phyloP scores from a whole-genome alignment of 1,139 yeast species.

The Suhomyces bribrorum region DNA sequence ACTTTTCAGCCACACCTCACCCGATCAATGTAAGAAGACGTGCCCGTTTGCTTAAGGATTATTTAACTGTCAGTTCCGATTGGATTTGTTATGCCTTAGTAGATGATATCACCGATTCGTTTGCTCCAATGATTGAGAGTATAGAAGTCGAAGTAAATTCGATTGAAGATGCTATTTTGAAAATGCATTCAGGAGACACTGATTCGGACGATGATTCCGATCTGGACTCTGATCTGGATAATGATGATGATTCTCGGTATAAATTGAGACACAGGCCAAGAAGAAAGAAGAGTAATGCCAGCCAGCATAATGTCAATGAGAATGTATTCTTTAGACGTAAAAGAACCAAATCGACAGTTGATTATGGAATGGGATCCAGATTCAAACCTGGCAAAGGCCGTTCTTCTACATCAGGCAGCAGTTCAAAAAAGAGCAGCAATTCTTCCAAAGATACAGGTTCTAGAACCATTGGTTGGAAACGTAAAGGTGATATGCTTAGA shows the following conservation, averaged over 20 bases:
- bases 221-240: constrained; percentile 15
- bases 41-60: constrained; percentile 83
- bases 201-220: constrained; percentile 38
- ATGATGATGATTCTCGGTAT: constrained; percentile 10
- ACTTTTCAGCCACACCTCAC: constrained; percentile 93
- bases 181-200: constrained; percentile 74
- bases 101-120: constrained; percentile 96
- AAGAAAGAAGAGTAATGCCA: constrained; percentile 4
- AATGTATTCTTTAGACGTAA: constrained; percentile 41
- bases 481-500: constrained; percentile 91
- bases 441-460: constrained; percentile 44
- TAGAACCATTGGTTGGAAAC: constrained; percentile 73
- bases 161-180: constrained; percentile 86
- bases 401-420: constrained; percentile 13
- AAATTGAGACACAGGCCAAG: constrained; percentile 1
- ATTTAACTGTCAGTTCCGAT: constrained; percentile 86
- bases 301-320: constrained; percentile 9
- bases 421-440: constrained; percentile 15
- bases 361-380: constrained; percentile 24
- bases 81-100: constrained; percentile 97
- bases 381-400: constrained; percentile 4
- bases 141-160: constrained; percentile 90
- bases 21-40: constrained; percentile 94
- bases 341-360: constrained; percentile 44
- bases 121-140: constrained; percentile 93